Evolutionary conservation across 352 stramenopile genomes (phyloP).

Genomic region (Phytopythium kandeliae): DNA sequence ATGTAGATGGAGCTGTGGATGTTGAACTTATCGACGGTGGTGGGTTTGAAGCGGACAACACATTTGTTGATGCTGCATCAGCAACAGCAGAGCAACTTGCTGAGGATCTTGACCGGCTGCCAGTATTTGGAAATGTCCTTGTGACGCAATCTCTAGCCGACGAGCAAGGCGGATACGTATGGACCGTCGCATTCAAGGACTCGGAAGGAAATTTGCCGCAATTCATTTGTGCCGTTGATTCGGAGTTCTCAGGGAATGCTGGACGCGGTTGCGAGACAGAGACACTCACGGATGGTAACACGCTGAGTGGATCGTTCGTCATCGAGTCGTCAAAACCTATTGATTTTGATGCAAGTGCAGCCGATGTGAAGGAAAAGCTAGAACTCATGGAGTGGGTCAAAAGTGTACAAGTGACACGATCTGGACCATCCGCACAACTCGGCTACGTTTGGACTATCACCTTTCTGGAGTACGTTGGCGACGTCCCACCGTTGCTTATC

Average conservation of each 20-base stretch:
- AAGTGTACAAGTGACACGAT: constrained; percentile 50
- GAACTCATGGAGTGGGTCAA: constrained; percentile 62
- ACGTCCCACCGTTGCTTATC: constrained; percentile 46
- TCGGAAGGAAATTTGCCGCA: constrained; percentile 58
- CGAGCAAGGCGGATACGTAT: constrained; percentile 62
- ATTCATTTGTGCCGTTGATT: constrained; percentile 63
- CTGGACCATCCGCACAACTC: constrained; percentile 37
- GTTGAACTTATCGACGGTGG: constrained; percentile 42
- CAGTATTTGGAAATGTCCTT: constrained; percentile 56
- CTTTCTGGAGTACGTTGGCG: constrained; percentile 66
- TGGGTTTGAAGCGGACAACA: constrained; percentile 41
- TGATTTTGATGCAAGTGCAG: constrained; percentile 41
- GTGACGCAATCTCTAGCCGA: constrained; percentile 60
- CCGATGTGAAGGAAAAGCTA: constrained; percentile 35
- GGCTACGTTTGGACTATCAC: constrained; percentile 76
- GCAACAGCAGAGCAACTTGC: constrained; percentile 41
- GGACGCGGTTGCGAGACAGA: constrained; percentile 39
- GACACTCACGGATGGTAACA: constrained; percentile 73
- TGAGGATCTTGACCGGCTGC: constrained; percentile 39
- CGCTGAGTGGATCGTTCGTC: constrained; percentile 62
- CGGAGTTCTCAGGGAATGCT: constrained; percentile 20
- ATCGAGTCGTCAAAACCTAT: constrained; percentile 59
- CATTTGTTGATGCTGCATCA: constrained; percentile 35
- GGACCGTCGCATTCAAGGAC: constrained; percentile 71
- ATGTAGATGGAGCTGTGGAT: constrained; percentile 22